Percentiles rank a stretch among this genome's conserved stretches.
These are phyloP conservation scores for Wickerhamomyces alni DNA, from an alignment of 805 yeast genomes.

Conservation along the genomic window DNA sequence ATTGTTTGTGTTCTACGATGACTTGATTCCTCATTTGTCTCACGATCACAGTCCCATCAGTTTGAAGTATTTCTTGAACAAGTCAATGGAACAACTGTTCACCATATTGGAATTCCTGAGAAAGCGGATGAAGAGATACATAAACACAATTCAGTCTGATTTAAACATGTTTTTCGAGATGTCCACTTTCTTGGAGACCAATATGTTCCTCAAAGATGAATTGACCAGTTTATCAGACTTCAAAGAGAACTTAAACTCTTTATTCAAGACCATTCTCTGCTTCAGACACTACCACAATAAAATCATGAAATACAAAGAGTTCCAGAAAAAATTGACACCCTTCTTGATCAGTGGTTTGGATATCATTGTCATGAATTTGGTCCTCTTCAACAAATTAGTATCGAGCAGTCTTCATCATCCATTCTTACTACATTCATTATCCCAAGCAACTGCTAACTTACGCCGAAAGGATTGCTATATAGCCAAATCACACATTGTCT, in stretches of 20 bases:
- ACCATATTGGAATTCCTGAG: neutral
- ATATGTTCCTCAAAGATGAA: neutral
- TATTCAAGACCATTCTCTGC: neutral
- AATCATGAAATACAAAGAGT: neutral
- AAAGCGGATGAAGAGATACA: neutral
- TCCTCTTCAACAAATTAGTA: neutral
- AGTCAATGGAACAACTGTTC: neutral
- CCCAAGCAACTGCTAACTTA: neutral
- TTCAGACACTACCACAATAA: neutral
- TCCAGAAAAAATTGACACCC: neutral
- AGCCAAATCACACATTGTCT: no score
- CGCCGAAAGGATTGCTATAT: neutral
- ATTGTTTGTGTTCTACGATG: neutral
- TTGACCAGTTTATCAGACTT: neutral
- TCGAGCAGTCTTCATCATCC: neutral
- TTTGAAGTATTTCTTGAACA: neutral
- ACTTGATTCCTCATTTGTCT: neutral
- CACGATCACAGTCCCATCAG: neutral
- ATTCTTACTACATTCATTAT: neutral
- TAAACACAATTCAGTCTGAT: neutral
- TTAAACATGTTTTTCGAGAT: neutral
- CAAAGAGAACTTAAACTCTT: neutral
- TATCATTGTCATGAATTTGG: neutral
- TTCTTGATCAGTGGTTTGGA: neutral
- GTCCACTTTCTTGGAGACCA: neutral